phyloP scores from a whole-genome alignment of 352 stramenopile genomes.

The Globisporangium splendens region DNA sequence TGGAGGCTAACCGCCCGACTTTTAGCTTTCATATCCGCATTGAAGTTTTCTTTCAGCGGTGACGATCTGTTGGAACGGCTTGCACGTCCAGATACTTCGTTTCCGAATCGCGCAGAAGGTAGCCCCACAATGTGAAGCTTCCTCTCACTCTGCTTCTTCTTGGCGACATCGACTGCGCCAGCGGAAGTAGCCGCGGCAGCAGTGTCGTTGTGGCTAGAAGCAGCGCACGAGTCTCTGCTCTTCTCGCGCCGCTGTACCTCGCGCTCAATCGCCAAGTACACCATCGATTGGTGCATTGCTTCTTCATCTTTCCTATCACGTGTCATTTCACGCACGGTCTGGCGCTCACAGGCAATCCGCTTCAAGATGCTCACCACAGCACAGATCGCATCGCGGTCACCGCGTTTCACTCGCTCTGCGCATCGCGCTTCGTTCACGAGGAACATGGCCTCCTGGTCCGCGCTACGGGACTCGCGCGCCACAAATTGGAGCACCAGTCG shows the following conservation, averaged over 20 bases:
- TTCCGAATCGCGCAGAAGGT: neutral
- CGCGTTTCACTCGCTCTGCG: slow-evolving; percentile 28
- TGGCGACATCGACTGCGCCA: too few relatives aligned
- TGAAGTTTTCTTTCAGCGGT: too few relatives aligned
- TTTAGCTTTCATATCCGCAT: too few relatives aligned
- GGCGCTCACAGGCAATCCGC: slow-evolving; percentile 14
- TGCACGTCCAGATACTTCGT: neutral
- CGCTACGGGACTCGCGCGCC: slow-evolving; percentile 31
- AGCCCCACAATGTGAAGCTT: slow-evolving; percentile 5
- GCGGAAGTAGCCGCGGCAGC: neutral
- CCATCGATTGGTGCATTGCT: neutral
- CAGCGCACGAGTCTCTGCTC: neutral
- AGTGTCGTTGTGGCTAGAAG: neutral
- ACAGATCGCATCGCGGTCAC: slow-evolving; percentile 31
- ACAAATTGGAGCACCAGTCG: slow-evolving; percentile 35
- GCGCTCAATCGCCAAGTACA: neutral
- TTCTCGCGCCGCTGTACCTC: neutral
- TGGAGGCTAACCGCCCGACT: too few relatives aligned
- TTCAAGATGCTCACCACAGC: slow-evolving; percentile 46
- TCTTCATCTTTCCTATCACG: too few relatives aligned
- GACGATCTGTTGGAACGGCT: neutral
- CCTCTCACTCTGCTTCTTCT: neutral
- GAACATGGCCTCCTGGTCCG: slow-evolving; percentile 43
- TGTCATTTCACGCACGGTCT: too few relatives aligned
- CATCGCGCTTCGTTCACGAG: slow-evolving; percentile 46